A percentile compares a stretch with the other conserved stretches of the same genome.
These are phyloP conservation scores for Zalaria sp. DNA, from an alignment of 2,329 filamentous ascomycete species.

Conservation along the genomic window DNA sequence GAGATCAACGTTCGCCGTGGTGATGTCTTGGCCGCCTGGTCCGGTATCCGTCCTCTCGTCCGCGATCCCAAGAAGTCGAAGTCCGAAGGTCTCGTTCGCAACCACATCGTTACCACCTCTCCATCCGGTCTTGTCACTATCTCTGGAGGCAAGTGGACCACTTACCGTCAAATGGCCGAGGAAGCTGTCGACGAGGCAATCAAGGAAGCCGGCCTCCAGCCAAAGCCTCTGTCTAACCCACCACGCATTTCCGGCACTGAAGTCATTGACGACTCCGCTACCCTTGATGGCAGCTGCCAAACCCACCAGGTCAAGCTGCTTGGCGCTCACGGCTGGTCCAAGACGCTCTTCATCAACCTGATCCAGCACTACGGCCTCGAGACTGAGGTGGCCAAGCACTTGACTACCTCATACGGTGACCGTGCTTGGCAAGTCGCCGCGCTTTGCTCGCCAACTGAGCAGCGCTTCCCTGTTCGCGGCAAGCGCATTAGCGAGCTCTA, in stretches of 20 bases:
- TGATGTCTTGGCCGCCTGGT: conserved; percentile 84
- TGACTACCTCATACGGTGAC: conserved; percentile 79
- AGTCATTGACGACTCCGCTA: conserved; percentile 55
- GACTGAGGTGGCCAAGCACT: conserved; percentile 80
- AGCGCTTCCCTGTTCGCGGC: conserved; percentile 71
- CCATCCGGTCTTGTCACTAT: conserved; percentile 68
- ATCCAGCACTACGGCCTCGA: conserved; percentile 89
- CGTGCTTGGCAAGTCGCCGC: conserved; percentile 82
- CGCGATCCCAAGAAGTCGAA: conserved; percentile 76
- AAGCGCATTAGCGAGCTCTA: conserved; percentile 69
- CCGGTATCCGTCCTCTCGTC: conserved; percentile 73
- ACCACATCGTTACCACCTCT: conserved; percentile 72
- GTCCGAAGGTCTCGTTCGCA: conserved; percentile 76
- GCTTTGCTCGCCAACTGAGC: conserved; percentile 60
- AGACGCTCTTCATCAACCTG: conserved; percentile 85
- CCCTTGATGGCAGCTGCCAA: conserved; percentile 61
- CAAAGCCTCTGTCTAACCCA: conserved; percentile 42
- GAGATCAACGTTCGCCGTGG: conserved; percentile 74
- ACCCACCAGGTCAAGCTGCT: conserved; percentile 71
- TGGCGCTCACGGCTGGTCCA: conserved; percentile 76
- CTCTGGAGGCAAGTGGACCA: conserved; percentile 85
- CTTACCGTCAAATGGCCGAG: conserved; percentile 85
- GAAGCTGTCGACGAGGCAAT: conserved; percentile 75
- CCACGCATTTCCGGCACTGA: conserved; percentile 54
- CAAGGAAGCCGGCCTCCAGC: conserved; percentile 48